Evolutionary conservation across 1,139 yeast species (phyloP), one percentile per base, ranked within the genome.

Genomic region (Citeromyces hawaiiensis): DNA sequence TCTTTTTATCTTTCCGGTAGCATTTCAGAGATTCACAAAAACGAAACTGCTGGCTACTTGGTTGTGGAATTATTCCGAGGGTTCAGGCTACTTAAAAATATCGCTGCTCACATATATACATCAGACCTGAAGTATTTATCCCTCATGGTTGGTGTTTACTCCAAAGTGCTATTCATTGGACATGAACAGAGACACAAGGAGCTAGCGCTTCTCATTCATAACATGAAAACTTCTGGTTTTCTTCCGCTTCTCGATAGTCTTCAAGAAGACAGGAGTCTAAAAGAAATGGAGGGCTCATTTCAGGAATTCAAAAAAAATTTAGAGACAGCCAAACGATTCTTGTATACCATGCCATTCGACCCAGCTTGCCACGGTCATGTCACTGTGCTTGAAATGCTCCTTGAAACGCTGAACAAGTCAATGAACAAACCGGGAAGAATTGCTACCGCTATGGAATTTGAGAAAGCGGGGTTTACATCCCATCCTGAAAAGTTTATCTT

Each of bases 381-480:
- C 44, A 58, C 56, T 18, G 57, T 70, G 64, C 54, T 70, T 43
- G 59, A 59, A 42, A 66, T 66, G 44, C 57, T 70, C 40, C 60
- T 68, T 38, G 53, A 59, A 7, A 60, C 56, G 41, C 59, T 70
- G 47, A 69, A 66, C 42, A 59, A 61, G 10, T 60, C 70, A 4
- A 54, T 69, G 40, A 65, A 66, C 44, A 72, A 65, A 45, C 63
- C 58, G 45, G 72, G 72, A 14, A 59, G 66, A 11, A 63, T 63
- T 4, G 70, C 72, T 7, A 59, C 69, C n/a, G 49, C 63, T 4
- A 69, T 66, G 39, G 72, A 68, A 45, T 68, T 64, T 44, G 31
- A 61, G 21, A 65, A 62, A 46, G 69, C 72, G 10, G 74, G 74
- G 3, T 68, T 70, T 45, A 63, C 72, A 6, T 63, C 61, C 15